These are phyloP conservation scores for Sarocladiaceae sp. DNA, from an alignment of 2,329 filamentous ascomycete genomes.

Conservation along the genomic window DNA sequence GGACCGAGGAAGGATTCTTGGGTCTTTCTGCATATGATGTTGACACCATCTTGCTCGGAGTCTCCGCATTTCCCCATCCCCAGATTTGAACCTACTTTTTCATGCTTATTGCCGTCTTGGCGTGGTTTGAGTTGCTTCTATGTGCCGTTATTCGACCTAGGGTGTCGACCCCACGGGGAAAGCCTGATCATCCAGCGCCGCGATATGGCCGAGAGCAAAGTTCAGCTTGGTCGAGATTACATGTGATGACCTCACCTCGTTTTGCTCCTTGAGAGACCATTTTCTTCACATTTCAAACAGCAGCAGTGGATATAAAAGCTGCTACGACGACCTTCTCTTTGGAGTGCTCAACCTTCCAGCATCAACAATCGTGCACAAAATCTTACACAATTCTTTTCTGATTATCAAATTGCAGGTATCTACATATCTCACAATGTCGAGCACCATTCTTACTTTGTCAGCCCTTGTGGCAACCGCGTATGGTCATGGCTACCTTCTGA, in stretches of 20 bases:
- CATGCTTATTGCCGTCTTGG: no score
- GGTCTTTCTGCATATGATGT: no score
- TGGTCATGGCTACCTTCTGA: slow-evolving; percentile 42
- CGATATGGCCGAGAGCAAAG: not conserved
- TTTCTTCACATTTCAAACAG: not conserved
- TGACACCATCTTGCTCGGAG: no score
- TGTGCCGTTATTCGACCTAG: no score
- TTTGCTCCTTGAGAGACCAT: not conserved
- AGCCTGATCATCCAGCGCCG: not conserved
- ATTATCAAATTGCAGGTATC: not conserved
- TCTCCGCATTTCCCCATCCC: no score
- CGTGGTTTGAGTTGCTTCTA: no score
- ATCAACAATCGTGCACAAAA: not conserved
- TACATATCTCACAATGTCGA: slow-evolving; percentile 7
- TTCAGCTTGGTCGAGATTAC: not conserved
- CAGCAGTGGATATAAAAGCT: not conserved
- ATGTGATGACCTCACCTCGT: not conserved
- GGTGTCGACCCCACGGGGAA: not conserved
- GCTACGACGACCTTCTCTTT: not conserved
- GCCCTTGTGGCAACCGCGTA: slow-evolving; percentile 16
- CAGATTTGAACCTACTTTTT: no score
- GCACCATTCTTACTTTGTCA: not conserved
- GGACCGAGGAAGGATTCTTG: no score
- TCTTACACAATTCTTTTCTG: not conserved
- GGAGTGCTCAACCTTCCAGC: no score